Base-by-base conservation (phyloP, 768 basidiomycete genomes). In the Tremella yokohamensis region DNA sequence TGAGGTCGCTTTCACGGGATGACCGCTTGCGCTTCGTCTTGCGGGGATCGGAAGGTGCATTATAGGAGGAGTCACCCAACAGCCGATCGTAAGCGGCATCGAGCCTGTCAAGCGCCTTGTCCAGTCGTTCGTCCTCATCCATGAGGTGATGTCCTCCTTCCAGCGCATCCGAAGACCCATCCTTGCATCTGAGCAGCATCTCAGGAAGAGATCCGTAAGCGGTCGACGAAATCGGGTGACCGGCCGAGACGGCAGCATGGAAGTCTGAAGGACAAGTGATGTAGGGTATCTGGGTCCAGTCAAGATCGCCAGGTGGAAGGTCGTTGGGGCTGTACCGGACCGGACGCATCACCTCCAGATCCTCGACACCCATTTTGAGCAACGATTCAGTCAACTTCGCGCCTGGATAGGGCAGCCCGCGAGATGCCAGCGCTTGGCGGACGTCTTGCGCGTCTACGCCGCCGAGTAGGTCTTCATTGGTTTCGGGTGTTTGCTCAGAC, bases 51-150 rank as follows among this genome's bases (percentile, higher is more conserved):
- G 11, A 11, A 34, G 29, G 29, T 6, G 29, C 29, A 34, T 34
- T 34, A 34, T 11, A 11, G 11, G 29, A 34, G 6, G 6, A 34
- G 29, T 34, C 29, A 11, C 4, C 11, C 22, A 40, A 9, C 22
- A 38, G 12, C 48, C n/a, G 19, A 54, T 64, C 62, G 16, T 60
- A 54, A n/a, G 34, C 45, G 24, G 40, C 26, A 54, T 64, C 62
- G 54, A 64, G 29, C 15, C 29, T 42, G 13, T 60, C 39, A 25
- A 60, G 38, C 3, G 54, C 51, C 15, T 34, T 25, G 24, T 64
- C 62, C 8, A 64, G 40, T 37, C 52, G 20, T 19, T 38, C 19
- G 34, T 57, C 62, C 42, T 64, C 62, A 16, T 45, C 42, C 22
- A 45, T 45, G 22, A 45, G 6, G 8, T 45, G 8, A 8, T 45